Base-by-base conservation (phyloP, 805 yeast species). In the Metschnikowia anglica region DNA sequence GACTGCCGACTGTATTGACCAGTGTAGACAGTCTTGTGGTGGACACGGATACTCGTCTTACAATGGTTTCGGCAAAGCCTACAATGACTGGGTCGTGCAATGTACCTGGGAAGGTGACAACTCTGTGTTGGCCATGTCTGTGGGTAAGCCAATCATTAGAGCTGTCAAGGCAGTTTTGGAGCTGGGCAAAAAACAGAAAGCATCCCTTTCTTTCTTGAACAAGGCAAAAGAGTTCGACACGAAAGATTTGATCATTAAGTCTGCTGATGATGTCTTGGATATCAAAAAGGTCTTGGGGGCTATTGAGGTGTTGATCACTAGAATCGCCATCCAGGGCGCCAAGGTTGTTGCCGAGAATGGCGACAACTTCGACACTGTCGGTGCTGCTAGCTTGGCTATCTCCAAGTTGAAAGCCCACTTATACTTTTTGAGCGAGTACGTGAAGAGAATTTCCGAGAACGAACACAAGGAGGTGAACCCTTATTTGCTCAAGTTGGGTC, bases 31-130 rank as follows among this genome's bases (percentile, higher is more conserved):
- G 37, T 26, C 54, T 3, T 54, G 58, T 17, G 58, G 58, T 32
- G 58, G 58, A 13, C 58, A 52, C 44, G 58, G 58, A 6, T 54
- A 54, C 52, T 52, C 56, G 4, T 27, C 55, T 9, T 54, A 54
- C 45, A 45, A 46, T 35, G 55, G 52, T 4, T 54, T 54, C 29
- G 56, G 58, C 13, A 51, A 49, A 43, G 49, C 51, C 3, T 54
- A 41, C 46, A 48, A 46, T 34, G 58, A 54, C 49, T 54, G 56
- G 56, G 58, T 52, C 18, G 58, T 54, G 26, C 58, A 54, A 36
- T 54, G 58, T 32, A 54, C 58, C 6, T 54, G 58, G 58, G 58
- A 54, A 25, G 58, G 58, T 25, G 58, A 54, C 51, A 54, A 54
- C 41, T 50, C 55, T 2, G 56, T 54, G 33, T 47, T 54, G 41